Conservation (phyloP, 2,329 filamentous ascomycete species). For the Aspergillus sp. region DNA sequence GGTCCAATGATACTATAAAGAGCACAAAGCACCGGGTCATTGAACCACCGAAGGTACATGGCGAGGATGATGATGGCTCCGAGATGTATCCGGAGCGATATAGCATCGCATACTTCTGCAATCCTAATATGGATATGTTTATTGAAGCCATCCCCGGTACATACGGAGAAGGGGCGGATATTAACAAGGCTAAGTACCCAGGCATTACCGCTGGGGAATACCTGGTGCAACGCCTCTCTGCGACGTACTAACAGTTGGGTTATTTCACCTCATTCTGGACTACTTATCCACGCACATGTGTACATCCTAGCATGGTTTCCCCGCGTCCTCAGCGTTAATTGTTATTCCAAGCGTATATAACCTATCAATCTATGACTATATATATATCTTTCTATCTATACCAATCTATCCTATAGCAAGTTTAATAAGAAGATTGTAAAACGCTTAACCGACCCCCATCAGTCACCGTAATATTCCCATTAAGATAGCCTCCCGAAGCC, state of each 20-base stretch:
- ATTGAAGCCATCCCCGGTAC: conserved; percentile 84
- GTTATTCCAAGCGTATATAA: not conserved
- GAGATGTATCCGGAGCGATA: conserved; percentile 71
- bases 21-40: conserved; percentile 89
- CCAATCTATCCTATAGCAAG: not conserved
- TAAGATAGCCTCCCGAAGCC: conserved; percentile 64
- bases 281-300: not conserved
- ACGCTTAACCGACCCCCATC: conserved; percentile 63
- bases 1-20: conserved; percentile 90
- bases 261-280: not conserved
- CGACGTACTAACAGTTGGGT: conserved; percentile 61
- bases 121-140: conserved; percentile 72
- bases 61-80: conserved; percentile 38
- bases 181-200: conserved; percentile 67
- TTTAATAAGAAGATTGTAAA: conserved; percentile 56
- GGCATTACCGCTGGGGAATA: conserved; percentile 80
- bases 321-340: not conserved
- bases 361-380: not conserved
- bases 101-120: conserved; percentile 91
- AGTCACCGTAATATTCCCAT: conserved; percentile 61
- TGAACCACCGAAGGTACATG: conserved; percentile 66
- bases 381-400: not conserved
- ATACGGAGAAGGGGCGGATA: conserved; percentile 53
- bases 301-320: conserved; percentile 1
- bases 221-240: conserved; percentile 71